Evolutionary conservation across 2,329 filamentous ascomycete species (phyloP).

Genomic region (Myriangium duriaei): DNA sequence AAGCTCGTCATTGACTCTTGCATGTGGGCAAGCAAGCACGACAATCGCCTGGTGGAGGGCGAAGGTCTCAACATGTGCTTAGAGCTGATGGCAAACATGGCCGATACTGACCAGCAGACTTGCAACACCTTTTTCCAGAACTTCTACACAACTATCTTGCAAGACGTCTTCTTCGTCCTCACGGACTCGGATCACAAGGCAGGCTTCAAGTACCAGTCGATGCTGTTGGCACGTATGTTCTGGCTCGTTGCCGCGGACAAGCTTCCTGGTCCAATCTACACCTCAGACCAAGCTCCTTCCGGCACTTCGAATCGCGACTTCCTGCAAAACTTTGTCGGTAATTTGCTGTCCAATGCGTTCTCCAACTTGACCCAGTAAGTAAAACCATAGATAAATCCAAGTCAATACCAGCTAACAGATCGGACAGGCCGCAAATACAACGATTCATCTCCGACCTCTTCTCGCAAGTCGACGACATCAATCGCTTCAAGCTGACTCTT

Average conservation of each 20-base stretch:
- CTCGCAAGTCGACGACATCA: conserved; percentile 72
- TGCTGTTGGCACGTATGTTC: conserved; percentile 89
- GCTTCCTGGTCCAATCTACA: conserved; percentile 86
- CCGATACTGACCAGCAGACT: conserved; percentile 73
- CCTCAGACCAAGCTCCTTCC: conserved; percentile 63
- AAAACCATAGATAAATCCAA: background rate
- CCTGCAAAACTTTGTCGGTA: conserved; percentile 74
- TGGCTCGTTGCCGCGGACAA: conserved; percentile 85
- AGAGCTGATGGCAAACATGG: conserved; percentile 94
- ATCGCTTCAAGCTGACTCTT: conserved; percentile 89
- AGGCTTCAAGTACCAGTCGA: conserved; percentile 94
- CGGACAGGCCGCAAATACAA: conserved; percentile 63
- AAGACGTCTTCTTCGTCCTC: conserved; percentile 96
- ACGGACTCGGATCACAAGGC: conserved; percentile 98
- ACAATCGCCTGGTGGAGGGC: conserved; percentile 94
- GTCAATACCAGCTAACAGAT: conserved; percentile 24
- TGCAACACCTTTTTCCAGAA: conserved; percentile 95
- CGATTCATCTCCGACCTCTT: conserved; percentile 86
- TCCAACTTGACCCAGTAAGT: conserved; percentile 81
- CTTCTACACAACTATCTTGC: conserved; percentile 89
- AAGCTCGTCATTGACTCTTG: conserved; percentile 99
- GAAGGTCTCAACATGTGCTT: conserved; percentile 97
- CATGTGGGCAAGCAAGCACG: conserved; percentile 99
- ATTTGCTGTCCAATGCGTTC: conserved; percentile 78
- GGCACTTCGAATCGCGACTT: conserved; percentile 89